A percentile compares a stretch with the other conserved stretches of the same genome.
These are phyloP conservation scores for Pulveroboletus sp. DNA, from an alignment of 768 basidiomycete species.

Conservation along the genomic window DNA sequence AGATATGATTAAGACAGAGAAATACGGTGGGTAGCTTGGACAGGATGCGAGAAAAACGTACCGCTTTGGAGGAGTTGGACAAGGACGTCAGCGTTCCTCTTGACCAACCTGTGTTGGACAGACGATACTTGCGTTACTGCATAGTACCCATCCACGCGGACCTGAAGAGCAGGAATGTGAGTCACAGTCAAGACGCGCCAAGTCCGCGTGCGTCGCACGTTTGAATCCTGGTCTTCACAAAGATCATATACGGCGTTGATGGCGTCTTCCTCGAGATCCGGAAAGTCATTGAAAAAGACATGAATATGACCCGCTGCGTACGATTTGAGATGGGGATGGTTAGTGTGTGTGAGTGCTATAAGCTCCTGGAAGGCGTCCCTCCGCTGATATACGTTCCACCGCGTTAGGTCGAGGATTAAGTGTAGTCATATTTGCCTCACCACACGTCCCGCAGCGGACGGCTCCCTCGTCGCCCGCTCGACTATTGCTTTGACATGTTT, in stretches of 20 bases:
- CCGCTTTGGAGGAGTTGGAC: constrained; percentile 74
- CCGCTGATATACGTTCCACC: constrained; percentile 36
- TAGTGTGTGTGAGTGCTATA: constrained; percentile 49
- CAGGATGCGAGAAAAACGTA: constrained; percentile 31
- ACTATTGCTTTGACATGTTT: constrained; percentile 34
- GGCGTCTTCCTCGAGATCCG: constrained; percentile 67
- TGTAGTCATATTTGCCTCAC: constrained; percentile 29
- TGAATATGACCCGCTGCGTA: constrained; percentile 56
- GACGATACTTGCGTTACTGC: constrained; percentile 51
- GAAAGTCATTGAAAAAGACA: constrained; percentile 59
- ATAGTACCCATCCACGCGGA: constrained; percentile 64
- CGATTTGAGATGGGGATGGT: constrained; percentile 44
- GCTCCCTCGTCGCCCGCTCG: constrained; percentile 38
- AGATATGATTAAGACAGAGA: constrained; percentile 17
- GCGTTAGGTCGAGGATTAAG: constrained; percentile 5
- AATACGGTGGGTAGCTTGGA: constrained; percentile 1
- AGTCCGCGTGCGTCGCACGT: constrained; percentile 33
- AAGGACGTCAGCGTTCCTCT: constrained; percentile 69
- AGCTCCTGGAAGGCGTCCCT: constrained; percentile 48
- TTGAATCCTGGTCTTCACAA: constrained; percentile 61
- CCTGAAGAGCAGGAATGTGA: constrained; percentile 34
- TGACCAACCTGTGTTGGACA: constrained; percentile 53
- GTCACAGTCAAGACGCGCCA: constrained; percentile 3
- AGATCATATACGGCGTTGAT: constrained; percentile 78
- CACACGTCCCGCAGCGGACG: constrained; percentile 35